Evolutionary conservation across 306 rosid genomes (phyloP), one percentile per base, ranked within the genome.

Genomic region (Mimosa pudica): DNA sequence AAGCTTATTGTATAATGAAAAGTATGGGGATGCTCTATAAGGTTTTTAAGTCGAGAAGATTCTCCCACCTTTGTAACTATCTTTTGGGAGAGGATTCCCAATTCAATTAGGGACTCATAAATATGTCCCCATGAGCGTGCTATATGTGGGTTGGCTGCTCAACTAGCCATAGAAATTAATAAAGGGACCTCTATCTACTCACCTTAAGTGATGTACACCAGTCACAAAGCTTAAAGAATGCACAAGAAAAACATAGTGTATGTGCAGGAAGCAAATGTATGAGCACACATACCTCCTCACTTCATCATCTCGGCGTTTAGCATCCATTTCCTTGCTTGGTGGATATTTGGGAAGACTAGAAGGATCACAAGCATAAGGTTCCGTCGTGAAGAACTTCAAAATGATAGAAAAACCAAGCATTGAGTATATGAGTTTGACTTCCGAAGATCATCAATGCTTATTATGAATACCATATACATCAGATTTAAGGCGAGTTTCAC

Each of bases 301-400:
- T 89, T 90, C 96, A 44, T 92, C 94, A 48, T 93, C 97, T 47
- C 94, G 89, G 51, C 89, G 87, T 89, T 87, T 94, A 48, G 97
- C 98, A 70, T 94, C 98, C 68, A 94, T 90, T 88, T 94, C 98
- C 86, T 94, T 94, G 86, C 92, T 94, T 18, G 98, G 97, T 5
- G 98, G 94, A 84, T 94, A 94, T 81, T 94, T 85, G 74, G 98
- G 98, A 79, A 92, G 97, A 84, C 91, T 92, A 69, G 98, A 92
- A 74, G 98, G 98, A 78, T 92, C 89, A 57, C 97, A 94, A 33
- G 97, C 92, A 92, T 84, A 87, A 58, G 98, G 98, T 79, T 92
- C 92, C 32, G 90, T 87, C 46, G 84, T 85, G 89, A 92, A 94
- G 87, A 94, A 89, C 98, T 94, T 91, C 86, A 88, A 85, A 78